These are phyloP conservation scores for Psilocybe tampanensis DNA, from an alignment of 768 basidiomycete genomes.

Conservation along the genomic window DNA sequence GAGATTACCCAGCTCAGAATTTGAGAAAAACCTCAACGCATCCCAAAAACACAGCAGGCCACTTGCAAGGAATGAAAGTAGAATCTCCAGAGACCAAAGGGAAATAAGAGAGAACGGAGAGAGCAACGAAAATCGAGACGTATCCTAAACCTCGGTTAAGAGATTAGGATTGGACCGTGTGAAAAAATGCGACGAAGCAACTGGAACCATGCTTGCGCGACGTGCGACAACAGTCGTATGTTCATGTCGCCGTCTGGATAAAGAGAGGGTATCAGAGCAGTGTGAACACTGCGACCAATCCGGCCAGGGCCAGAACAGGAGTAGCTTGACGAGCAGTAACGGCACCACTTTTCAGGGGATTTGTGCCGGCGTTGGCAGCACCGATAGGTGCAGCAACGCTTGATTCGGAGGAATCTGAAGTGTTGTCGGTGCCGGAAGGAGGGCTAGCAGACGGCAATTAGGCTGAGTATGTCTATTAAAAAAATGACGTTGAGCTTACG, in stretches of 20 bases:
- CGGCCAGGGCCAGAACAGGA: slow-evolving; percentile 44
- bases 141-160: slow-evolving; percentile 14
- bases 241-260: slow-evolving; percentile 11
- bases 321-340: slow-evolving; percentile 38
- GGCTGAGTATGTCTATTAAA: not conserved
- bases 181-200: slow-evolving; percentile 10
- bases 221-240: slow-evolving; percentile 4
- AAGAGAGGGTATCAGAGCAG: slow-evolving; percentile 36
- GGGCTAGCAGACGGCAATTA: not conserved
- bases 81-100: slow-evolving; percentile 27
- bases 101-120: slow-evolving; percentile 7
- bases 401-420: not conserved
- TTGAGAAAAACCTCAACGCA: slow-evolving; percentile 22
- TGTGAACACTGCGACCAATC: slow-evolving; percentile 39
- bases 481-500: slow-evolving; percentile 10
- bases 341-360: slow-evolving; percentile 35
- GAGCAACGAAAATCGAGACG: slow-evolving; percentile 17
- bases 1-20: slow-evolving; percentile 28
- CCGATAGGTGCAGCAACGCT: slow-evolving; percentile 33
- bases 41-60: slow-evolving; percentile 21
- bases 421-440: not conserved
- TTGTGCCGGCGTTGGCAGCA: slow-evolving; percentile 46
- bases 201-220: slow-evolving; percentile 1
- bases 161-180: slow-evolving; percentile 1
- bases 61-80: slow-evolving; percentile 12